Evolutionary conservation across 2,329 filamentous ascomycete species (phyloP).

Genomic region (Colletotrichum chlorophyti): DNA sequence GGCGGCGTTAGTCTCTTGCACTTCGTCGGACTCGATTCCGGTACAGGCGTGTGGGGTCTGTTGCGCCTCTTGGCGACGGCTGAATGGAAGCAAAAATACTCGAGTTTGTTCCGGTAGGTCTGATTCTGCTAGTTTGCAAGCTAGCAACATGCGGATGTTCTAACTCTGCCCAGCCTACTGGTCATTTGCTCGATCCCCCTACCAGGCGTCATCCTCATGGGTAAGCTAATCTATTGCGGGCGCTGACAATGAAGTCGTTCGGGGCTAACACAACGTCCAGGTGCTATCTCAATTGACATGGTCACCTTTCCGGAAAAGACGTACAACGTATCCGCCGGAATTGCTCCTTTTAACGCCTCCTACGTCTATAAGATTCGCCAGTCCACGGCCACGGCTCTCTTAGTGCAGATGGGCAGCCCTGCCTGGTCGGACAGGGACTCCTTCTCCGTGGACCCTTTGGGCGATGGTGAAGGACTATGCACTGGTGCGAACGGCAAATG

Average conservation of each 20-base stretch:
- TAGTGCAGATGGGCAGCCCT: constrained; percentile 24
- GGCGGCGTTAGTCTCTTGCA: constrained; percentile 15
- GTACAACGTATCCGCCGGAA: constrained; percentile 13
- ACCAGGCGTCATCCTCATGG: constrained; percentile 20
- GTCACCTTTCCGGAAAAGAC: constrained; percentile 24
- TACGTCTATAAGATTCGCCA: constrained; percentile 1
- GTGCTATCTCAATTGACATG: constrained; percentile 15
- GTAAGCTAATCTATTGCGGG: not conserved
- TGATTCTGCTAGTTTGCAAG: not conserved
- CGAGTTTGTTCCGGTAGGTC: constrained; percentile 20
- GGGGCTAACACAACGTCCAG: not conserved
- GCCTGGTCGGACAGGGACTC: constrained; percentile 22
- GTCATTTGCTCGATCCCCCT: constrained; percentile 21
- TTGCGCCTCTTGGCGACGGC: constrained; percentile 16
- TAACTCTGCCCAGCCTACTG: constrained; percentile 2
- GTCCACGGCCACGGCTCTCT: constrained; percentile 7
- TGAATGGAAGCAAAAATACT: constrained; percentile 24
- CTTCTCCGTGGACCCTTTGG: constrained; percentile 12
- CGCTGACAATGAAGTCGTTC: not conserved
- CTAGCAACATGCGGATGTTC: not conserved
- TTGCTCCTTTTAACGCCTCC: constrained; percentile 20
- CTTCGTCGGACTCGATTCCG: constrained; percentile 21
- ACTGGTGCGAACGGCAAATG: not conserved
- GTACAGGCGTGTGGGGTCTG: constrained; percentile 20
- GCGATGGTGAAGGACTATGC: not conserved